Conservation (phyloP, 1,139 yeast genomes). For the Diutina ranongensis region DNA sequence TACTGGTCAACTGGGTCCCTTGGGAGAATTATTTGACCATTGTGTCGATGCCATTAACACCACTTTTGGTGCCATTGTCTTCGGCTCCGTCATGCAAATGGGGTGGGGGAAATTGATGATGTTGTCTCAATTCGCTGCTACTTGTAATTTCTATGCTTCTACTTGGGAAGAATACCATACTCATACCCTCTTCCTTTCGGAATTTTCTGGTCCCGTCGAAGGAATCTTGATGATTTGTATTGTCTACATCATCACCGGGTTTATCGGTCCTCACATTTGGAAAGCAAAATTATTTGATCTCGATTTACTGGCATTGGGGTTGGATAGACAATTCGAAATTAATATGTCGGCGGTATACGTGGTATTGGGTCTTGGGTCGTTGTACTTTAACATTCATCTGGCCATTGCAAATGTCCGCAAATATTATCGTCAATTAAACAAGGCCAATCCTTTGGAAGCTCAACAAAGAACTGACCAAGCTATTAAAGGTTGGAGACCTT, state of each 20-base stretch:
- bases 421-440: slow-evolving; percentile 22
- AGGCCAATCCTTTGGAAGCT: slow-evolving; percentile 11
- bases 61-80: slow-evolving; percentile 62
- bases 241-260: slow-evolving; percentile 50
- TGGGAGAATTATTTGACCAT: slow-evolving; percentile 91
- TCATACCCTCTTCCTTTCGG: slow-evolving; percentile 66
- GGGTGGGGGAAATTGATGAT: slow-evolving; percentile 59
- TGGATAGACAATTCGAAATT: slow-evolving; percentile 14
- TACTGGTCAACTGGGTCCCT: slow-evolving; percentile 89
- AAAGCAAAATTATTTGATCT: slow-evolving; percentile 22
- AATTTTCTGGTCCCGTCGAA: slow-evolving; percentile 90
- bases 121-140: slow-evolving; percentile 61
- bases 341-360: slow-evolving; percentile 33
- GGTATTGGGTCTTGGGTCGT: slow-evolving; percentile 40
- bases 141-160: slow-evolving; percentile 74
- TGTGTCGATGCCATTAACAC: slow-evolving; percentile 89
- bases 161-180: slow-evolving; percentile 98
- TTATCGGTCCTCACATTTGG: slow-evolving; percentile 66
- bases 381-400: slow-evolving; percentile 59
- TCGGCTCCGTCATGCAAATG: slow-evolving; percentile 61
- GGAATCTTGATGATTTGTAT: slow-evolving; percentile 62
- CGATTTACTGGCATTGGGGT: slow-evolving; percentile 23
- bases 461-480: slow-evolving; percentile 31
- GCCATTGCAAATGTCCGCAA: slow-evolving; percentile 63
- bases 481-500: slow-evolving; percentile 57